Base-by-base conservation (phyloP, 2,329 filamentous ascomycete genomes). In the Scedosporium dehoogii region DNA sequence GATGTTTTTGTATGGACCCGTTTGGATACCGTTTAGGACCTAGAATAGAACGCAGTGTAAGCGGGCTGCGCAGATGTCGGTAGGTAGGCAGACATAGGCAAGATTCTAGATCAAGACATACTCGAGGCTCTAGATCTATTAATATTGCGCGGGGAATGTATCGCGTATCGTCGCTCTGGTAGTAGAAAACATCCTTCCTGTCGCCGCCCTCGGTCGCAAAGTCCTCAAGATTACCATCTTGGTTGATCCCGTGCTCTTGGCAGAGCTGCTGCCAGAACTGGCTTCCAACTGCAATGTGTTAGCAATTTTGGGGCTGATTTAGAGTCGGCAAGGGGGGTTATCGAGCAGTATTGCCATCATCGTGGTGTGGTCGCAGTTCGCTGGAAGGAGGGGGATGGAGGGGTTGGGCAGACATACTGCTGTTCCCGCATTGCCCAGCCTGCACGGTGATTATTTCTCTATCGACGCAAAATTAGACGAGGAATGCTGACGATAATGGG, bases 381-480 rank as follows among this genome's bases (percentile, higher is more conserved):
- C 23, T 12, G 27, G 42, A 9, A 33, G 21, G 21, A 21, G 25
- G 23, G 42, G 48, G 38, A 60, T 62, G 61, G 65, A 63, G 64
- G 67, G 61, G 64, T 65, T 62, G 63, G 66, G 68, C 64, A 65
- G 65, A 89, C 90, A 81, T 74, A 96, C 92, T 93, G 85, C 92
- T 97, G 80, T 97, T 97, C 84, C 93, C 94, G 83, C 94, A 97
- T 78, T 97, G 94, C 84, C 94, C 94, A 67, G 96, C 93, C 79
- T 99, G 94, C 70, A 99, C 89, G 66, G 96, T 99, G 77, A 99
- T 99, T 71, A 99, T 99, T 85, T 99, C 94, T 78, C 94, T 97
- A 69, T 1, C 62, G 16, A 18, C 10, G 3, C 21, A n/a, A 38
- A 21, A 60, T 64, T 62, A 64, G 60, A 59, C 53, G 44, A 23